Evolutionary conservation across 208 protist genomes (phyloP), one percentile per base, ranked within the genome.

Genomic region (Leishmania martiniquensis): DNA sequence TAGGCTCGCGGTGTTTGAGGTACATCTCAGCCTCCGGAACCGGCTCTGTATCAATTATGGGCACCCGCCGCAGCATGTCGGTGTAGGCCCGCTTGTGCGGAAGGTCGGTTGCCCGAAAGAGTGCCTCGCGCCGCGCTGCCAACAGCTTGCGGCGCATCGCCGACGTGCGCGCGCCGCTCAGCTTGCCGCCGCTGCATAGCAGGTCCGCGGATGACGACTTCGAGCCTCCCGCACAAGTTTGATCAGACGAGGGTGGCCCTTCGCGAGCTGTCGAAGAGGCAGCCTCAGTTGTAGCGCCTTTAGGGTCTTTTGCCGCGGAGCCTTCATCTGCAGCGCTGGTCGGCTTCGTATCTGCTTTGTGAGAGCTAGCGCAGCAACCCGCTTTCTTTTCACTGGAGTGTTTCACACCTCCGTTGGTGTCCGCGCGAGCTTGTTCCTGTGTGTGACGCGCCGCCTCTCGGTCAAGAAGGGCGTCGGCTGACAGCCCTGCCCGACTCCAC

Each of bases 11-110:
- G 12, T 68, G 81, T 60, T 78, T 75, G 13, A 84, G 77, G 85
- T 95, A 96, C 44, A 78, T 76, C 68, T 81, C 84, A 2, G 92
- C 92, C 77, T 92, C 94, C 7, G 92, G 90, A 2, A 97, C 92
- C 39, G 91, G 88, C 47, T 93, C 91, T 15, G 71, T 85, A 57
- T 97, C 94, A 0, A 71, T 68, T 32, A 96, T 73, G 9, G 87
- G 87, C 29, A 85, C 37, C 12, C 79, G 62, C 5, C 83, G 81
- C 29, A 91, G 81, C 66, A 87, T 47, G 34, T 84, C 72, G 0
- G 87, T 92, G 80, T 87, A 88, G 78, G 80, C 65, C 9, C 87
- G 90, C 77, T 92, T 91, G 83, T 91, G 85, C 6, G 87, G 79
- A 0, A 92, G 72, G 57, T 84, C 81, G 0, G 82, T 87, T 1